Evolutionary conservation across 352 stramenopile species (phyloP), one percentile per base, ranked within the genome.

Genomic region (Phytophthora tubulina): DNA sequence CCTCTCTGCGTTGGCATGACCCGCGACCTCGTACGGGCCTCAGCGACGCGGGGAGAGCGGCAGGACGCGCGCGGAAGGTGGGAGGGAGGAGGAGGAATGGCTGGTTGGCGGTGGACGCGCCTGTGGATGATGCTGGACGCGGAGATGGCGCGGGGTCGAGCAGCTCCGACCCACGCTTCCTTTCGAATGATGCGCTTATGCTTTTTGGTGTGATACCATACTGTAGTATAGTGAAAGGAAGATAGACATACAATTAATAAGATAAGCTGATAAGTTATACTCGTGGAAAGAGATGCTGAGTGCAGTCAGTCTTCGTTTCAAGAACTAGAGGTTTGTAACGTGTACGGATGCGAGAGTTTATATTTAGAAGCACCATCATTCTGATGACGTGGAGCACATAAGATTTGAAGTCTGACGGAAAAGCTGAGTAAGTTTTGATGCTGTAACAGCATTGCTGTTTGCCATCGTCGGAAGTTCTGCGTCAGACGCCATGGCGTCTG

Each of bases 1-100:
- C 74, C 70, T 68, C 74, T 70, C 27, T 41, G 44, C 6, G 45
- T 27, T 49, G 61, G 31, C 74, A 81, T 81, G 33, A 50, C 39
- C 30, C 27, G 52, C n/a, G 65, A 62, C 42, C 51, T 75, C 42
- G 56, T 56, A 64, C 58, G 30, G 59, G n/a, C 31, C 52, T 38
- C 42, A 68, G 41, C 21, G 41, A 39, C 31, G 32, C 33, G 11
- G 49, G 56, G 33, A 53, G 27, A 42, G 35, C 41, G 17, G 21
- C 41, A 39, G 35, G 30, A 67, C 36, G 32, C 56, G 21, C 56
- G 50, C 32, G 33, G 31, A 48, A 11, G 15, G 38, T 5, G 38
- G 27, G 32, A 41, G 21, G 9, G 11, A 14, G n/a, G 33, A 14
- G 48, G 27, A 32, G 44, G 17, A 13, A 27, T 31, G 33, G 30